Base-by-base conservation (phyloP, 2,329 filamentous ascomycete species). In the Aureobasidium uvarum region DNA sequence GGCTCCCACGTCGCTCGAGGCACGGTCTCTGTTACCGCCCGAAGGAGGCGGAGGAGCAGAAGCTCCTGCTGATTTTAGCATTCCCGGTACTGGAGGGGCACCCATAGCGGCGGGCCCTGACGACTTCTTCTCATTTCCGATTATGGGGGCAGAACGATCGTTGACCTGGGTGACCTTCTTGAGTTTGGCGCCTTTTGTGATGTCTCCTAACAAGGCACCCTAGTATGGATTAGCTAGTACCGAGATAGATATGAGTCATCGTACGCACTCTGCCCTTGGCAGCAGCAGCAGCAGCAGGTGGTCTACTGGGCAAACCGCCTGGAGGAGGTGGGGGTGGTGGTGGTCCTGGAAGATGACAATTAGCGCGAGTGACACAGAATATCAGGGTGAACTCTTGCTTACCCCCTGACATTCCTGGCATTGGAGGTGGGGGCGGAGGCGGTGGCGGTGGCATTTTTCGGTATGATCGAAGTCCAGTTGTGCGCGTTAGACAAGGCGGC, bases 171-270 rank as follows among this genome's bases (percentile, higher is more conserved):
- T 74, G 64, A 81, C 83, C 77, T 96, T 97, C 78, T 90, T 96
- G 66, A 98, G 83, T 67, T 81, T 80, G 70, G 80, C 83, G 69
- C 94, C 95, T 77, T 96, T 96, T 70, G 82, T 81, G 71, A 99
- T 99, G 77, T 98, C 94, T 73, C 86, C 84, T 51, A 98, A 85
- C 41, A 99, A 83, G 64, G 94, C 93, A 71, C 89, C 89, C 94
- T 98, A 72, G 51, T 18, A 16, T 11, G n/a, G 2, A n/a, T 66
- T 59, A 63, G 52, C 25, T n/a, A 13, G 20, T 28, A 23, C 43
- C 33, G 54, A 23, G 25, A 20, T 28, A 20, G 23, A 20, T 11
- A 18, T n/a, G 25, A 25, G 6, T 23, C 2, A 14, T 18, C 2
- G 33, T n/a, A 43, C 86, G 73, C 83, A 92, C 90, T 78, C 90